A percentile compares a stretch with the other conserved stretches of the same genome.
These are phyloP conservation scores for Eucalyptus coolabah DNA, from an alignment of 345 rosid genomes.

Conservation along the genomic window DNA sequence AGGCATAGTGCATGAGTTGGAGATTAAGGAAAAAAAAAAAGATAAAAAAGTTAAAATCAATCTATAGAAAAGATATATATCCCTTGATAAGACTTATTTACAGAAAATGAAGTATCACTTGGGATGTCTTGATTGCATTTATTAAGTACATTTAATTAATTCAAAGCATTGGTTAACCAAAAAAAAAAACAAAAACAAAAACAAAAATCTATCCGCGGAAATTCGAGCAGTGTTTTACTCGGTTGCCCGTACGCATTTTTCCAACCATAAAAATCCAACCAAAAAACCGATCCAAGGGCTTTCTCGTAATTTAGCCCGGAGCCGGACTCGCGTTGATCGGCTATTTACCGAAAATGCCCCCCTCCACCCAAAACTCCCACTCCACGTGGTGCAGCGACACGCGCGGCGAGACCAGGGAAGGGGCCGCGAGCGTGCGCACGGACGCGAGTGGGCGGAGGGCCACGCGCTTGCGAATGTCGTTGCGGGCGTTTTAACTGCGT, in stretches of 20 bases:
- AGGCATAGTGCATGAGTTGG: fast-evolving
- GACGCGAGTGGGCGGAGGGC: not conserved
- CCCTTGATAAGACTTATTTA: not conserved
- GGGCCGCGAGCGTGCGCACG: not conserved
- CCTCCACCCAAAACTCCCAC: not conserved
- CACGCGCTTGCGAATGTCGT: too few species aligned
- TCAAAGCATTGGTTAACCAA: not conserved
- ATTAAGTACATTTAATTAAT: not conserved
- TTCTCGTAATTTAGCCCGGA: not conserved
- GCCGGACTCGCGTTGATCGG: not conserved
- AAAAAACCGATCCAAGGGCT: not conserved
- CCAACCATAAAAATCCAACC: not conserved
- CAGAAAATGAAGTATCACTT: not conserved
- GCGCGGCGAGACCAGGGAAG: not conserved
- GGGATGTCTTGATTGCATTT: not conserved
- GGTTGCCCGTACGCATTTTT: not conserved
- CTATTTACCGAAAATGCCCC: not conserved
- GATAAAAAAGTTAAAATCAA: not conserved
- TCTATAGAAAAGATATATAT: not conserved
- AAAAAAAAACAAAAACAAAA: not conserved
- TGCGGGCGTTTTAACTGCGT: too few species aligned
- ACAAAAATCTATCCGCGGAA: not conserved
- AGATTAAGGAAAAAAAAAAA: too few species aligned
- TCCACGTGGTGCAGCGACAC: not conserved
- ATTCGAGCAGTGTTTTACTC: not conserved